Evolutionary conservation across 1,284 basidiomycete genomes (phyloP), one percentile per base, ranked within the genome.

Genomic region (Tilletia setariae): DNA sequence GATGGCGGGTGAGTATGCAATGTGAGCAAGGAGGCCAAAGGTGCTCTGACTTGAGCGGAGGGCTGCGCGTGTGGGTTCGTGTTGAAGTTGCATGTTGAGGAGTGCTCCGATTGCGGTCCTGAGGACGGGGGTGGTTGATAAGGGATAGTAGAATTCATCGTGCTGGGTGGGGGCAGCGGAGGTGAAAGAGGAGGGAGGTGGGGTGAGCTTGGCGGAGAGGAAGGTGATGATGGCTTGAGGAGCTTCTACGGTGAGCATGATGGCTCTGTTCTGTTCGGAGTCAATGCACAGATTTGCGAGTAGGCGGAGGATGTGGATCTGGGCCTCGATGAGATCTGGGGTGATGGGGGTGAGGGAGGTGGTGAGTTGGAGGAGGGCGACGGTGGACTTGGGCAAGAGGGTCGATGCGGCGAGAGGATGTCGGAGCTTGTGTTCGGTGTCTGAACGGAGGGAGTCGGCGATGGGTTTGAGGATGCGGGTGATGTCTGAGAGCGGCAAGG

Each of bases 81-180:
- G 92, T 65, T 88, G 89, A 67, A 93, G 85, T 73, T 89, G 89
- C 23, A 89, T 87, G 77, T 94, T 94, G 63, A 94, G 83, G 32
- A 94, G 85, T 7, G 90, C 89, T 2, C 92, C 92, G 67, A 92
- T 87, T 2, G 90, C 87, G 2, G 90, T 92, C 76, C 89, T 88
- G 65, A 92, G 85, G 68, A 93, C 85, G 77, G 87, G 89, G 47
- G 93, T 86, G 43, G 71, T 63, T 32, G 64, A 69, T 67, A 21
- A 8, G 13, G 32, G 11, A 42, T 32, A 63, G 13, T n/a, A 47
- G 44, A 46, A 21, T 4, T 32, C 19, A 19, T 15, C 9, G 7
- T 9, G n/a, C 15, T 28, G 32, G 11, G 42, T 6, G 8, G 30
- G 64, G 19, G n/a, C n/a, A 23, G n/a, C 2, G 8, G 46, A n/a